Evolutionary conservation across 257 asterid genomes (phyloP), one percentile per base, ranked within the genome.

Genomic region (Capsicum chinense): DNA sequence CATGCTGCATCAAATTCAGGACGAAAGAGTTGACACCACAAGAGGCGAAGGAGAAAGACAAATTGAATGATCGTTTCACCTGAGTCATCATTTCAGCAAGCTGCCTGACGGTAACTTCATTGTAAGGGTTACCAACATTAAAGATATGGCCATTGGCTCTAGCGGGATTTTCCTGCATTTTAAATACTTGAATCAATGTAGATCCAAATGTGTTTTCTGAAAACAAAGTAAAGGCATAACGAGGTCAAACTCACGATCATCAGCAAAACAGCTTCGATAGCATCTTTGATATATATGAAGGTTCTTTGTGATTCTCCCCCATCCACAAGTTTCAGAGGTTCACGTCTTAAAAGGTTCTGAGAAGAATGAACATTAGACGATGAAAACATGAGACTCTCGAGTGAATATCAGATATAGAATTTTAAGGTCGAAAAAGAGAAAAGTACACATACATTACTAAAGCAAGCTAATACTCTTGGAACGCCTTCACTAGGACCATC

Each of bases 401-500:
- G 63, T 19, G 56, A 86, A 87, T 44, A 64, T n/a, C 47, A 0
- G 14, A 81, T 56, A 64, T 48, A 17, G 56, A 21, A 21, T 16
- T 50, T 69, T 33, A 67, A 19, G 63, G 79, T 56, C 76, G 69
- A 71, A 44, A 63, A 19, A 47, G 63, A 81, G 47, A 69, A 78
- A 52, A 76, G 88, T 87, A 64, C 21, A 80, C 80, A 80, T 85
- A 94, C 99, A 83, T 94, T 94, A 91, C 99, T 95, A 84, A 95
- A 95, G 92, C 98, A 95, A 26, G 99, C 99, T n/a, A 95, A 90
- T 83, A 95, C 98, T 91, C 99, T 91, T 4, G 99, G 99, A 86
- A 95, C 97, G 83, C 99, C 98, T 88, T 95, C 98, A 54, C 97
- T 94, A 54, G 99, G 99, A 83, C 99, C 99, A 89, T 94, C 98